Evolutionary conservation across 768 basidiomycete genomes (phyloP).

Genomic region (Mycena latifolia): DNA sequence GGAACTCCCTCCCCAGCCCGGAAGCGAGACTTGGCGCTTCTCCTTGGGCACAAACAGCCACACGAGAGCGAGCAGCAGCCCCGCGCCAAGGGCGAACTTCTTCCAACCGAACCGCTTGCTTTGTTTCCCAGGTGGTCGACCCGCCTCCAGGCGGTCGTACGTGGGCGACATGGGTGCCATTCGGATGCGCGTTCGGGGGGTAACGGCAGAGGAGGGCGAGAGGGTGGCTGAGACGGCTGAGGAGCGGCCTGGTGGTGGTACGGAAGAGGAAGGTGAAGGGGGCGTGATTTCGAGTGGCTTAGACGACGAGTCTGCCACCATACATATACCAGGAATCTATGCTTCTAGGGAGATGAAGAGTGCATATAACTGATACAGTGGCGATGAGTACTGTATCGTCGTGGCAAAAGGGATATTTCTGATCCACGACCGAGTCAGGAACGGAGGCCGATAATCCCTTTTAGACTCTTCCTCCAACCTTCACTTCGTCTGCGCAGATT

Average conservation of each 20-base stretch:
- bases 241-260: slow-evolving; percentile 17
- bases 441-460: too few species aligned
- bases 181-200: slow-evolving; percentile 1
- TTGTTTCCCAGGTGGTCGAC: slow-evolving; percentile 50
- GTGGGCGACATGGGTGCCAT: slow-evolving; percentile 51
- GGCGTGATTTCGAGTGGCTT: background rate
- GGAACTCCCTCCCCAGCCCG: slow-evolving; percentile 37
- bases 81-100: slow-evolving; percentile 73
- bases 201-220: slow-evolving; percentile 3
- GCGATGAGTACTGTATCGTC: too few species aligned
- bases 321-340: too few species aligned
- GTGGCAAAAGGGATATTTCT: too few species aligned
- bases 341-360: too few species aligned
- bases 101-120: slow-evolving; percentile 67
- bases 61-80: slow-evolving; percentile 67
- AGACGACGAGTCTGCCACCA: too few species aligned
- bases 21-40: slow-evolving; percentile 25
- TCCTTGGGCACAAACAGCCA: slow-evolving; percentile 75
- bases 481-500: too few species aligned
- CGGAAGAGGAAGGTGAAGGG: slow-evolving; percentile 17
- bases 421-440: too few species aligned
- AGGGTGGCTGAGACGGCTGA: slow-evolving; percentile 25
- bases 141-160: slow-evolving; percentile 74
- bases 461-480: too few species aligned
- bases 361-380: too few species aligned